These are phyloP conservation scores for Fomes fomentarius DNA, from an alignment of 1,284 basidiomycete genomes.

Conservation along the genomic window DNA sequence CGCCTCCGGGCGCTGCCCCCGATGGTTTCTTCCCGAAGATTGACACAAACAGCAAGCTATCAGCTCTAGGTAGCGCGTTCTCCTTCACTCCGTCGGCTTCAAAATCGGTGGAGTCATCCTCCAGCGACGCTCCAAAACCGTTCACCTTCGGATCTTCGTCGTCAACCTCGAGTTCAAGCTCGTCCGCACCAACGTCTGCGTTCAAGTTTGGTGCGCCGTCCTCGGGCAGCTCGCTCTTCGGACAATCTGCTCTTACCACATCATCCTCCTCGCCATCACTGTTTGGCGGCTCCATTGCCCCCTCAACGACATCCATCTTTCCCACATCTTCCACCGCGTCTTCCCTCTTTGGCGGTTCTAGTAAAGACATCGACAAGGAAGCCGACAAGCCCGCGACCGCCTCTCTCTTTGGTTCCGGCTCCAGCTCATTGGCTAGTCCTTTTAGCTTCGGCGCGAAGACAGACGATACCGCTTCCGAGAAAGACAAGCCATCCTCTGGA, in stretches of 20 bases:
- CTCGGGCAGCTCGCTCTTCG: constrained; percentile 3
- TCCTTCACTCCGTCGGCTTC: constrained; percentile 10
- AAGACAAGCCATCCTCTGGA: constrained; percentile 11
- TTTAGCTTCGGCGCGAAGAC: constrained; percentile 9
- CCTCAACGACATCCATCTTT: constrained; percentile 9
- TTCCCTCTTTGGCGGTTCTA: constrained; percentile 15
- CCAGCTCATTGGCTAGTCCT: background rate
- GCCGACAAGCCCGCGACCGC: constrained; percentile 6
- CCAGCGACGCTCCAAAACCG: constrained; percentile 18
- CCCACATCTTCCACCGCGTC: constrained; percentile 17
- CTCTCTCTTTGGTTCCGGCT: constrained; percentile 15
- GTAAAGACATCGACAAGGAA: constrained; percentile 22
- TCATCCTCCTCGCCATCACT: constrained; percentile 7
- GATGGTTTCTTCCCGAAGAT: constrained; percentile 19
- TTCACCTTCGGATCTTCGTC: constrained; percentile 23
- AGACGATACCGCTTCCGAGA: constrained; percentile 21
- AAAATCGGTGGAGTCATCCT: constrained; percentile 11
- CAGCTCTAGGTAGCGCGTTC: constrained; percentile 20
- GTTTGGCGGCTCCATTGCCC: constrained; percentile 7
- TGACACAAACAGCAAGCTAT: constrained; percentile 6
- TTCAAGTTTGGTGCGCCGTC: constrained; percentile 19
- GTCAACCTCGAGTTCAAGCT: constrained; percentile 6
- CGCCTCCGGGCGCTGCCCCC: background rate
- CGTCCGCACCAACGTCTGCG: background rate
- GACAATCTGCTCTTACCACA: background rate